phyloP scores from a whole-genome alignment of 2,329 filamentous ascomycete genomes.

The Didymella sp. region DNA sequence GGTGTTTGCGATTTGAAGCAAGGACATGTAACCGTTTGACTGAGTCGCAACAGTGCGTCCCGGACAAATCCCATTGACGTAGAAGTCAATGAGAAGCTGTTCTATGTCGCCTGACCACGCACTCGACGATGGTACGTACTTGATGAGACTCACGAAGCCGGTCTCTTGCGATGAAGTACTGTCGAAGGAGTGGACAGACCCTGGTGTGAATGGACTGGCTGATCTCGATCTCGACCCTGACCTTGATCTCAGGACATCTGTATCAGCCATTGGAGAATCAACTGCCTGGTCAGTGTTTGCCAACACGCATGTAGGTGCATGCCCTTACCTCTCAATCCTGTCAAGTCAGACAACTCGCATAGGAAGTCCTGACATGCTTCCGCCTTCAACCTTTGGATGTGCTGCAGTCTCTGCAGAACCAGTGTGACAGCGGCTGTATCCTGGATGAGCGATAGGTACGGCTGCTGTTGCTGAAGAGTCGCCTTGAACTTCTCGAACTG shows the following conservation, averaged over 20 bases:
- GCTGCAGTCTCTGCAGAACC: slow-evolving; percentile 42
- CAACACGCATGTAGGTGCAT: neutral
- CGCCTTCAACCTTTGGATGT: slow-evolving; percentile 44
- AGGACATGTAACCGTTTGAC: slow-evolving; percentile 38
- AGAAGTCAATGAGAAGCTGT: slow-evolving; percentile 41
- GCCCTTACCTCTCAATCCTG: slow-evolving; percentile 37
- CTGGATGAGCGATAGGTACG: slow-evolving; percentile 39
- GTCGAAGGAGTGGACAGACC: slow-evolving; percentile 35
- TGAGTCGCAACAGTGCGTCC: slow-evolving; percentile 37
- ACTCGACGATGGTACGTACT: slow-evolving; percentile 34
- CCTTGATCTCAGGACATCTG: slow-evolving; percentile 26
- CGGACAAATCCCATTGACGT: slow-evolving; percentile 42
- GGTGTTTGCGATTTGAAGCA: slow-evolving; percentile 33
- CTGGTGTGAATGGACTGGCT: slow-evolving; percentile 37
- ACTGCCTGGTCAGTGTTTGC: slow-evolving; percentile 29
- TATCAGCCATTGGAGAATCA: slow-evolving; percentile 36
- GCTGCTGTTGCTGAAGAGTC: slow-evolving; percentile 36
- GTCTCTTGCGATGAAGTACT: slow-evolving; percentile 36
- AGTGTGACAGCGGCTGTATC: slow-evolving; percentile 34
- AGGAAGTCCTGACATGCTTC: slow-evolving; percentile 47
- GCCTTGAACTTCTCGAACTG: slow-evolving; percentile 47
- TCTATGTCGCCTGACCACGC: slow-evolving; percentile 37
- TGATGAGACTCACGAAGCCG: slow-evolving; percentile 37
- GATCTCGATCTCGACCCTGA: slow-evolving; percentile 33
- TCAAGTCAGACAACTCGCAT: slow-evolving; percentile 42